phyloP scores from a whole-genome alignment of 495 filamentous ascomycete species.

The Talaromyces ruber region DNA sequence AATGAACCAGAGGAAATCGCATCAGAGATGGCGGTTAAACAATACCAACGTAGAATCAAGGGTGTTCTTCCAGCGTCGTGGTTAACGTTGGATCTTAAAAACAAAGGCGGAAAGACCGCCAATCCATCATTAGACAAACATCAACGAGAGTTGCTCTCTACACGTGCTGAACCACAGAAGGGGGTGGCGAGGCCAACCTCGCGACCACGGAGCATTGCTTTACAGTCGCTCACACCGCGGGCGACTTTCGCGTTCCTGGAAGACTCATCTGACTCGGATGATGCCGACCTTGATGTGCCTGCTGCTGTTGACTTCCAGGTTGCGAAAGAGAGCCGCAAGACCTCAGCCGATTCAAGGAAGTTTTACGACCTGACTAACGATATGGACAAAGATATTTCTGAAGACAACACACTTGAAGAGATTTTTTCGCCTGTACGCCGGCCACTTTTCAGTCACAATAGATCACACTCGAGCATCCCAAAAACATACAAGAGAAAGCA shows the following conservation, averaged over 20 bases:
- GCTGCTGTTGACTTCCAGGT: neutral
- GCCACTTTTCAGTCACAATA: slow-evolving; percentile 6
- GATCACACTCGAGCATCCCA: slow-evolving; percentile 15
- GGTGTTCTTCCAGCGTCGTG: slow-evolving; percentile 90
- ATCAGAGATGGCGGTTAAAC: slow-evolving; percentile 24
- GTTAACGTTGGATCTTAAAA: slow-evolving; percentile 60
- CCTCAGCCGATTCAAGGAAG: slow-evolving; percentile 9
- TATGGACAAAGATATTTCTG: slow-evolving; percentile 35
- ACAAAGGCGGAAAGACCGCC: slow-evolving; percentile 25
- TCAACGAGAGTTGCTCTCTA: neutral
- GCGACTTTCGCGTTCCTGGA: slow-evolving; percentile 6
- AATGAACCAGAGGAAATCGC: slow-evolving; percentile 2
- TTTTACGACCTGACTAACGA: slow-evolving; percentile 14
- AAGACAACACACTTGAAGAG: slow-evolving; percentile 51
- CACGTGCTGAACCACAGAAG: slow-evolving; percentile 23
- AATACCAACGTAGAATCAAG: slow-evolving; percentile 51
- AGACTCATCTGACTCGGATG: slow-evolving; percentile 8
- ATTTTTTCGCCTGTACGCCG: slow-evolving; percentile 31
- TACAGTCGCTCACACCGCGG: neutral
- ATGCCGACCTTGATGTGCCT: neutral
- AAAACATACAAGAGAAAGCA: slow-evolving; percentile 9
- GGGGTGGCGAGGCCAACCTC: slow-evolving; percentile 37
- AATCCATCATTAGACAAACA: slow-evolving; percentile 13
- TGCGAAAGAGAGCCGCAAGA: slow-evolving; percentile 5
- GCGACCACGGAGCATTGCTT: slow-evolving; percentile 13